A percentile compares a stretch with the other conserved stretches of the same genome.
These are phyloP conservation scores for Cercospora zeae-maydis DNA, from an alignment of 2,329 filamentous ascomycete genomes.

Conservation along the genomic window DNA sequence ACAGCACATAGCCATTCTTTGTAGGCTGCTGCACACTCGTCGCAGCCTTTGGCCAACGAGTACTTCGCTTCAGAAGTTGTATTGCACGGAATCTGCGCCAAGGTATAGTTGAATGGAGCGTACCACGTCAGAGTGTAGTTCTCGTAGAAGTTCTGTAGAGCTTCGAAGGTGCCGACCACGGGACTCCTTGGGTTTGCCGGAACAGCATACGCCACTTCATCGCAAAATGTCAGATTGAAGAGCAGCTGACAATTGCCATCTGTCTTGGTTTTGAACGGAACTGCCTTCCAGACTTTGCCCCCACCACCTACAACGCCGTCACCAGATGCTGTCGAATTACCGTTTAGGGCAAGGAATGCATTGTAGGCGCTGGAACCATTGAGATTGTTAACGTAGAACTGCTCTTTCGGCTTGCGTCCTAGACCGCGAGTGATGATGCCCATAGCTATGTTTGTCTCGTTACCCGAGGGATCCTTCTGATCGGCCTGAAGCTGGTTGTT, in stretches of 20 bases:
- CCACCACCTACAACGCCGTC: constrained; percentile 64
- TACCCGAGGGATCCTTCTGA: constrained; percentile 46
- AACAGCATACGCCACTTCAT: constrained; percentile 84
- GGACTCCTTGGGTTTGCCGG: constrained; percentile 70
- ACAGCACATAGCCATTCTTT: constrained; percentile 95
- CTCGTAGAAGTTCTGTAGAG: constrained; percentile 74
- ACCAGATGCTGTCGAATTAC: constrained; percentile 52
- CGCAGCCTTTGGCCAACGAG: constrained; percentile 73
- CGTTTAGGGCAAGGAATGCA: constrained; percentile 66
- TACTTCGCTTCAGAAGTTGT: constrained; percentile 69
- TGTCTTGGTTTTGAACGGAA: constrained; percentile 75
- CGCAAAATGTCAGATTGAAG: constrained; percentile 83
- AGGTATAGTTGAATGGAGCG: constrained; percentile 71
- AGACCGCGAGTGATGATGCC: constrained; percentile 67
- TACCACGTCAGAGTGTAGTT: constrained; percentile 66
- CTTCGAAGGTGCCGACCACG: constrained; percentile 35
- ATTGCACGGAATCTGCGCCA: constrained; percentile 83
- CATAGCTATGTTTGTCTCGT: constrained; percentile 46
- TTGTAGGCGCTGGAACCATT: constrained; percentile 68
- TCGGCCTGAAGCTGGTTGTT: constrained; percentile 57
- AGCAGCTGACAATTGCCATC: constrained; percentile 82
- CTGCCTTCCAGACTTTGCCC: constrained; percentile 66
- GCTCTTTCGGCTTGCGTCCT: constrained; percentile 71
- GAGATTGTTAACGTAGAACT: constrained; percentile 78
- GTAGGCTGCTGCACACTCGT: constrained; percentile 74